Conservation (phyloP, 2,329 filamentous ascomycete genomes). For the Tolypocladium sp. region DNA sequence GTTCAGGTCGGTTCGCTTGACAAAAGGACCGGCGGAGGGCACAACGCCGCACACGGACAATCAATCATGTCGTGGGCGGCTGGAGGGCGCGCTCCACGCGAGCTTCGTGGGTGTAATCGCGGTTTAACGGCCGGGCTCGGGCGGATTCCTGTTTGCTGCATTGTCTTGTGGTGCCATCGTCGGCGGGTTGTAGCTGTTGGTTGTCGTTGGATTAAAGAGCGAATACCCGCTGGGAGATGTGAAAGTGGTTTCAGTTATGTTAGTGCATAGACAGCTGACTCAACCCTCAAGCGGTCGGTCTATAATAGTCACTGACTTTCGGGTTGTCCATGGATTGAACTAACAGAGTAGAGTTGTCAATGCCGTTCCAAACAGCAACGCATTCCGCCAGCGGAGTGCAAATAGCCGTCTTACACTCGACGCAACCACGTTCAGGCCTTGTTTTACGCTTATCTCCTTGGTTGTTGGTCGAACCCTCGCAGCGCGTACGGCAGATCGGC, state of each 20-base stretch:
- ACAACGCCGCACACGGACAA: too few species aligned
- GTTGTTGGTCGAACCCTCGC: background rate
- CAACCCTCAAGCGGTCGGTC: too few species aligned
- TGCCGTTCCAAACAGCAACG: too few species aligned
- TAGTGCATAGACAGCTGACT: too few species aligned
- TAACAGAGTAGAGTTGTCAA: background rate
- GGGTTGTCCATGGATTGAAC: too few species aligned
- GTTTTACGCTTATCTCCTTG: background rate
- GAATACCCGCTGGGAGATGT: background rate
- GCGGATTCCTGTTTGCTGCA: background rate
- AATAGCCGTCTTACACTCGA: too few species aligned
- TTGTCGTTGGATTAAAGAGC: background rate
- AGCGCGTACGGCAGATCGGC: background rate
- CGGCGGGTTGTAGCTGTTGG: background rate
- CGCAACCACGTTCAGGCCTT: background rate
- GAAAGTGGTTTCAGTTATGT: background rate
- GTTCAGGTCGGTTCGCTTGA: background rate
- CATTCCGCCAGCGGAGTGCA: too few species aligned
- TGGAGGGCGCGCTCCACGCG: too few species aligned
- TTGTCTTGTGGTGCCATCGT: background rate
- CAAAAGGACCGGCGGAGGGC: background rate
- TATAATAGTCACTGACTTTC: too few species aligned
- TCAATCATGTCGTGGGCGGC: too few species aligned
- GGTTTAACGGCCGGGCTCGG: background rate
- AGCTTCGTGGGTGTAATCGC: too few species aligned